These are phyloP conservation scores for Metschnikowia colocasiae DNA, from an alignment of 805 yeast species.

Conservation along the genomic window DNA sequence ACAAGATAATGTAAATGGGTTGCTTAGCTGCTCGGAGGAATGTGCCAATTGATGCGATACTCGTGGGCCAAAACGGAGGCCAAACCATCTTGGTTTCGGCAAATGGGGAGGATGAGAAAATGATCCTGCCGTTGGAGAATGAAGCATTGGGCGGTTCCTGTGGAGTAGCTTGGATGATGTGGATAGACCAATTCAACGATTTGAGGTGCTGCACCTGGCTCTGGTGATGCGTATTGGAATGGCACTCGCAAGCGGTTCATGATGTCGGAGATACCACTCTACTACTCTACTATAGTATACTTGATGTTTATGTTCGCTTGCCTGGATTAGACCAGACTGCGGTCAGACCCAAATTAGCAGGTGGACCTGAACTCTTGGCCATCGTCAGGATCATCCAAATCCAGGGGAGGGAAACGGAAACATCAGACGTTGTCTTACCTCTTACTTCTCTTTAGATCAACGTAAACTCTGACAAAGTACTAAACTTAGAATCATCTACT, in stretches of 20 bases:
- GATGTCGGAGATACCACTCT: conserved; percentile 58
- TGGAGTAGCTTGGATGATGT: conserved; percentile 54
- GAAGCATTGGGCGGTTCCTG: conserved; percentile 91
- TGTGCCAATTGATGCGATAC: conserved; percentile 89
- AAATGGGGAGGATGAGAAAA: conserved; percentile 77
- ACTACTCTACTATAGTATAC: no score
- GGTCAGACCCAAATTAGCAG: no score
- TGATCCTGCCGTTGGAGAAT: conserved; percentile 90
- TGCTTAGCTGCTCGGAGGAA: conserved; percentile 75
- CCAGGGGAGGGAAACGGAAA: no score
- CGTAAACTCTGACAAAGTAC: no score
- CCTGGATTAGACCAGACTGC: no score
- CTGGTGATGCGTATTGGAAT: conserved; percentile 29
- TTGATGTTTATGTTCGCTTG: no score
- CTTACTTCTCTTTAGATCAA: no score
- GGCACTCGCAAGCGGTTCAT: conserved; percentile 63
- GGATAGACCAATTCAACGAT: conserved; percentile 68
- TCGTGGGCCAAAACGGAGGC: conserved; percentile 97
- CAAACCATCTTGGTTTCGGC: conserved; percentile 80
- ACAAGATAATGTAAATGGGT: conserved; percentile 64
- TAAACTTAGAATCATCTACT: no score
- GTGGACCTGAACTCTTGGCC: no score
- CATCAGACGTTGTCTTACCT: no score
- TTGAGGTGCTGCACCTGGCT: conserved; percentile 35
- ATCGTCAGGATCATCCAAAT: no score